A percentile compares a stretch with the other conserved stretches of the same genome.
Evolutionary conservation across 352 stramenopile genomes (phyloP).

Genomic region (Phytophthora cryptogea): DNA sequence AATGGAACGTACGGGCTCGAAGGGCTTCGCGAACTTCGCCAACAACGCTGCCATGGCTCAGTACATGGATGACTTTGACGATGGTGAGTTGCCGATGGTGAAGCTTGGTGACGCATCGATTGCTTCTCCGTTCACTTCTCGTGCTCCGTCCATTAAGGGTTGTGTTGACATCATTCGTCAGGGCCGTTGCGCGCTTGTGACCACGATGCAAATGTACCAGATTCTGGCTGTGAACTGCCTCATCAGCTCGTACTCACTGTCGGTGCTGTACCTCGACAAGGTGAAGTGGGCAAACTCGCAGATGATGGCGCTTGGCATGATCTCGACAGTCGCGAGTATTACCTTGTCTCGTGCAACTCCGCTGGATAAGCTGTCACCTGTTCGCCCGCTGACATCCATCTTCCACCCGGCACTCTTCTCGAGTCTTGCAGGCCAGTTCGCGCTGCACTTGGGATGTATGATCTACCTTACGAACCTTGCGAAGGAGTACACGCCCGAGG

Average conservation of each 20-base stretch:
- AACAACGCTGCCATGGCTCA: constrained; percentile 87
- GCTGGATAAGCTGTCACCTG: constrained; percentile 91
- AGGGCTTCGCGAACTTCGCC: constrained; percentile 87
- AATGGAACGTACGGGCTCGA: constrained; percentile 72
- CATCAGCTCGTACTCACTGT: constrained; percentile 98
- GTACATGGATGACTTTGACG: constrained; percentile 92
- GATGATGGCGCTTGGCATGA: constrained; percentile 90
- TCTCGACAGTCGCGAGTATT: constrained; percentile 85
- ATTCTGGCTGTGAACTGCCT: constrained; percentile 99
- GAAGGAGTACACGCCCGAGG: constrained; percentile 89
- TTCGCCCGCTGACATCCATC: constrained; percentile 94
- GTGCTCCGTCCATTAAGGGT: constrained; percentile 91
- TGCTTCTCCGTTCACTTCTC: constrained; percentile 98
- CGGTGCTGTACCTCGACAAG: constrained; percentile 97
- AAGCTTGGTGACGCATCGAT: constrained; percentile 99
- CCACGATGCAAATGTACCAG: constrained; percentile 99
- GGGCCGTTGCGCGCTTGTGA: constrained; percentile 98
- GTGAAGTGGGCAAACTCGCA: constrained; percentile 99
- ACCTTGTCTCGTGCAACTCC: constrained; percentile 93
- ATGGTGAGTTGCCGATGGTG: constrained; percentile 95
- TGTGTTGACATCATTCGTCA: constrained; percentile 98
- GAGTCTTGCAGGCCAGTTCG: constrained; percentile 96
- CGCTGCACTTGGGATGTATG: constrained; percentile 94
- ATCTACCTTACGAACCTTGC: constrained; percentile 91
- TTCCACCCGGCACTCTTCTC: constrained; percentile 94